Evolutionary conservation across 345 rosid genomes (phyloP).

Genomic region (Boechera retrofracta): DNA sequence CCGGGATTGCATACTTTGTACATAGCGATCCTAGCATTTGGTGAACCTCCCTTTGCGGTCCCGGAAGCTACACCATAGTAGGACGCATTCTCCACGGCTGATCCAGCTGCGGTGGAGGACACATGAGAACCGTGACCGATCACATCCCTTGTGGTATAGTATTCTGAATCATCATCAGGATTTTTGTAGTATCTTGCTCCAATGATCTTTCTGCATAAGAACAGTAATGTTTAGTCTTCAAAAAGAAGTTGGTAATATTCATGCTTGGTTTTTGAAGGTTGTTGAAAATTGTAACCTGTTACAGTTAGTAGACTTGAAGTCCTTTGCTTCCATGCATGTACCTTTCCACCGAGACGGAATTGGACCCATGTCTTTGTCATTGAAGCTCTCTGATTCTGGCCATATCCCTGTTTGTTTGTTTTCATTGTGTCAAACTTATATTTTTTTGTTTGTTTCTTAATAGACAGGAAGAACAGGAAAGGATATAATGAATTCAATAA

Average conservation of each 20-base stretch:
- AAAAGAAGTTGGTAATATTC: constrained; percentile 1
- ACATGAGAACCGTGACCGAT: constrained; percentile 85
- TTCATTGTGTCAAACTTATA: constrained; percentile 12
- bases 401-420: constrained; percentile 61
- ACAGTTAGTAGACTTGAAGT: constrained; percentile 61
- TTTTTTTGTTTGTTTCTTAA: background rate
- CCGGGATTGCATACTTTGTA: constrained; percentile 59
- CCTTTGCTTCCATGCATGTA: constrained; percentile 56
- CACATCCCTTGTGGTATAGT: constrained; percentile 62
- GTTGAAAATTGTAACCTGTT: constrained; percentile 55
- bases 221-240: constrained; percentile 7
- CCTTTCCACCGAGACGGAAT: constrained; percentile 79
- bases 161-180: constrained; percentile 42
- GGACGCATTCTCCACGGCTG: constrained; percentile 60
- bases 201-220: constrained; percentile 65
- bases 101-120: constrained; percentile 75
- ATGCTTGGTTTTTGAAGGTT: background rate
- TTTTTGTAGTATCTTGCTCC: constrained; percentile 75
- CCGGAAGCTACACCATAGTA: constrained; percentile 81
- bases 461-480: background rate
- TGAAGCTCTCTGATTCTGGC: constrained; percentile 89
- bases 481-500: background rate
- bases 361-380: constrained; percentile 64
- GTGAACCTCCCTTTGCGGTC: constrained; percentile 78
- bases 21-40: constrained; percentile 67